Conservation (phyloP, 108 stramenopile genomes). For the Craspedostauros australis region DNA sequence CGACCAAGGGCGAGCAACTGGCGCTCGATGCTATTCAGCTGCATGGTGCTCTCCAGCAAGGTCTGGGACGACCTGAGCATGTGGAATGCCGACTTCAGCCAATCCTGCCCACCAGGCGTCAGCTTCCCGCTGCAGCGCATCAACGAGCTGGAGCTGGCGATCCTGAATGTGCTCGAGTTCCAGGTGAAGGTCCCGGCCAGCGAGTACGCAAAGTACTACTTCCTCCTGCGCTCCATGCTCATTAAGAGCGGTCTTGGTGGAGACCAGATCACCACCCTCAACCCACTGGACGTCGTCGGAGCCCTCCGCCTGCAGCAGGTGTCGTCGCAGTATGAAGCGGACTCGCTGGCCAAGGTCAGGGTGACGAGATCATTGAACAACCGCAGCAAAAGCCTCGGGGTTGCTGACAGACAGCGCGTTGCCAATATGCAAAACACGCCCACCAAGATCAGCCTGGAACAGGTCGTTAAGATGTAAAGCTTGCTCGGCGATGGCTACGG, state of each 20-base stretch:
- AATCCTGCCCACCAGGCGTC: slow-evolving; percentile 66
- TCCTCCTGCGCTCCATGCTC: slow-evolving; percentile 81
- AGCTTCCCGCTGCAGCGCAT: slow-evolving; percentile 82
- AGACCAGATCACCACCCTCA: slow-evolving; percentile 40
- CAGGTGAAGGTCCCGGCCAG: slow-evolving; percentile 86
- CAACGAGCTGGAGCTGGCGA: slow-evolving; percentile 86
- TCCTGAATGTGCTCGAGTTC: slow-evolving; percentile 66
- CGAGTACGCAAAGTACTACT: slow-evolving; percentile 97
- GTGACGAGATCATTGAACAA: not conserved
- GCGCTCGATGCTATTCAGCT: slow-evolving; percentile 84
- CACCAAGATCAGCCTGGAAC: slow-evolving; percentile 51
- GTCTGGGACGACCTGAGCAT: slow-evolving; percentile 98
- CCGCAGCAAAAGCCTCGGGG: slow-evolving; percentile 19
- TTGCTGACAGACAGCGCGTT: slow-evolving; percentile 1
- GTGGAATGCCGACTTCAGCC: slow-evolving; percentile 93
- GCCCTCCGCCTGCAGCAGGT: slow-evolving; percentile 40
- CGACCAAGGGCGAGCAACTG: slow-evolving; percentile 74
- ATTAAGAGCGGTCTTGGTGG: slow-evolving; percentile 67
- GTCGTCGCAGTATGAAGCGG: slow-evolving; percentile 31
- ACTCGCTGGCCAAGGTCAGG: slow-evolving; percentile 7
- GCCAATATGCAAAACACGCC: slow-evolving; percentile 5
- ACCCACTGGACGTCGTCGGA: slow-evolving; percentile 70
- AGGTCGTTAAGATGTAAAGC: slow-evolving; percentile 56
- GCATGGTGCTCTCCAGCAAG: slow-evolving; percentile 90
- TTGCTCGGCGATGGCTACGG: not conserved